These are phyloP conservation scores for Fusarium siculi DNA, from an alignment of 2,329 filamentous ascomycete genomes.

Conservation along the genomic window DNA sequence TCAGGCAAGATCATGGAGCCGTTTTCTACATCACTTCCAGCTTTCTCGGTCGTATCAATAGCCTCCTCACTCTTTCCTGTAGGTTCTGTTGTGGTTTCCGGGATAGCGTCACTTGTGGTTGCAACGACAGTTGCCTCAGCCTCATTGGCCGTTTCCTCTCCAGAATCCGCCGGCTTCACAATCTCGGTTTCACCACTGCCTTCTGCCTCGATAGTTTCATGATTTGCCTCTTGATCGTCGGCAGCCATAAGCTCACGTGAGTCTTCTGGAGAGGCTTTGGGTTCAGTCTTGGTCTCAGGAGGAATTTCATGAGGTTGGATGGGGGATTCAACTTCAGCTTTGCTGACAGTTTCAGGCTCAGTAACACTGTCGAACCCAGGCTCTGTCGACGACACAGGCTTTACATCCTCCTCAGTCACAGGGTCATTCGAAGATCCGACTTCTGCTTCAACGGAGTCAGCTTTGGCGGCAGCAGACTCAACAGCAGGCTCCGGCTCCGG, in stretches of 20 bases:
- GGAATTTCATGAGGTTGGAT: background rate
- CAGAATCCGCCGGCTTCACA: background rate
- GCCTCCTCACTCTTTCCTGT: conserved; percentile 10
- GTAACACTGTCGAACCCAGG: background rate
- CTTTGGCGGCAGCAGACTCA: background rate
- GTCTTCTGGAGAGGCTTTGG: conserved; percentile 2
- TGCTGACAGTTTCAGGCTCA: background rate
- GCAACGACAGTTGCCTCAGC: background rate
- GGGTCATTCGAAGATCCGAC: background rate
- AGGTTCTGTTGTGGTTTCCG: background rate
- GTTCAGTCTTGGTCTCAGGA: background rate
- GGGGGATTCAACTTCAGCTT: background rate
- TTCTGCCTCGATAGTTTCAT: background rate
- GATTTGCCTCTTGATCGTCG: background rate
- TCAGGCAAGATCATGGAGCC: background rate
- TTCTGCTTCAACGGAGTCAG: background rate
- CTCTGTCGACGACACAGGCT: background rate
- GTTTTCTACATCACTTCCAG: background rate
- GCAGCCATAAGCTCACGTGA: background rate
- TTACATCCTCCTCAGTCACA: background rate
- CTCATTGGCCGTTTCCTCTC: background rate
- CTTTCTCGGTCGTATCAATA: background rate
- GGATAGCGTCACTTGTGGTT: background rate
- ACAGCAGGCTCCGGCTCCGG: background rate
- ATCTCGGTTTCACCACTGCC: background rate